Evolutionary conservation across 768 basidiomycete species (phyloP).

Genomic region (Leccinum sublutescens): DNA sequence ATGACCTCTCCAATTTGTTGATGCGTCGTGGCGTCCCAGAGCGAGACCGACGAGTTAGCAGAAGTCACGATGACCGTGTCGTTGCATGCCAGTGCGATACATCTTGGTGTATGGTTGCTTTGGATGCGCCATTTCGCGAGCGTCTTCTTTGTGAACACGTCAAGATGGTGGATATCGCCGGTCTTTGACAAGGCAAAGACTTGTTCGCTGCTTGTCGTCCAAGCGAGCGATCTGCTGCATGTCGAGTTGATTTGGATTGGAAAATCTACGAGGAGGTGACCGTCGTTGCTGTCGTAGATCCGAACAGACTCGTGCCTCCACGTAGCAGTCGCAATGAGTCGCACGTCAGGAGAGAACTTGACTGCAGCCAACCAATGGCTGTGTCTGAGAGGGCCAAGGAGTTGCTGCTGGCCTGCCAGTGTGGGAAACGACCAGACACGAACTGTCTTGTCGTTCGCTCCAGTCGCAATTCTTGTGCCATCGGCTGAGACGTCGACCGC

Average conservation of each 20-base stretch:
- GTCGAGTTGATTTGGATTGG: not conserved
- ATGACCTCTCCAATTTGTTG: not conserved
- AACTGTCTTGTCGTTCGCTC: not conserved
- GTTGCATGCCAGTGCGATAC: not conserved
- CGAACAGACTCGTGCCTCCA: not conserved
- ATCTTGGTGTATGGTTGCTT: not conserved
- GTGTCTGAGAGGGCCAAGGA: not conserved
- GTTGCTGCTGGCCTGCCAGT: not conserved
- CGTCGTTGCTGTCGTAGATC: not conserved
- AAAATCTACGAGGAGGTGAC: not conserved
- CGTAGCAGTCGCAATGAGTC: not conserved
- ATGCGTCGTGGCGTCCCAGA: not conserved
- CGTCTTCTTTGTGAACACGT: not conserved
- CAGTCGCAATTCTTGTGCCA: not conserved
- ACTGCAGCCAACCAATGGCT: not conserved
- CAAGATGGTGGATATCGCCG: not conserved
- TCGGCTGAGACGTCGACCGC: not conserved
- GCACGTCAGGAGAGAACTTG: not conserved
- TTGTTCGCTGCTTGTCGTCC: not conserved
- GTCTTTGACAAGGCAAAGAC: not conserved
- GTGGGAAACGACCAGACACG: not conserved
- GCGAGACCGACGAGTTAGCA: not conserved
- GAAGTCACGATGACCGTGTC: not conserved
- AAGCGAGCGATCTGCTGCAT: not conserved
- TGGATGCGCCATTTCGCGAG: not conserved